These are phyloP conservation scores for Strobilomyces echinocephalus DNA, from an alignment of 768 basidiomycete species.

Conservation along the genomic window DNA sequence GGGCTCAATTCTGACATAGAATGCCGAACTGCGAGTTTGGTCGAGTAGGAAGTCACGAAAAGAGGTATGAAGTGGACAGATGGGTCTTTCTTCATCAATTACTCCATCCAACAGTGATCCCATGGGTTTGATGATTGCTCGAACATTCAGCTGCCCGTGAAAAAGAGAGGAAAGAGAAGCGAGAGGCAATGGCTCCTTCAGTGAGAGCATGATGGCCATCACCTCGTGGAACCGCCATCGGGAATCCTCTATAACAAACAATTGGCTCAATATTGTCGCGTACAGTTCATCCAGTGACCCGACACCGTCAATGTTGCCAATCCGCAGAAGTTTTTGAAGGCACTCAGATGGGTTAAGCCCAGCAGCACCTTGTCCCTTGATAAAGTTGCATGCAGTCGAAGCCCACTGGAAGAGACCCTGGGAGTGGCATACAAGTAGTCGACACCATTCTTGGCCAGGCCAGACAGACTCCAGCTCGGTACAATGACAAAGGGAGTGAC, in stretches of 20 bases:
- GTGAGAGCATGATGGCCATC: not conserved
- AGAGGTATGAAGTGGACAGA: not conserved
- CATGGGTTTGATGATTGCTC: not conserved
- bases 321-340: not conserved
- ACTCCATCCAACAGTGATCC: not conserved
- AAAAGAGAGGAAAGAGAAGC: not conserved
- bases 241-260: not conserved
- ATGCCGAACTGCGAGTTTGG: not conserved
- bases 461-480: not conserved
- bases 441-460: not conserved
- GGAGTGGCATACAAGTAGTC: not conserved
- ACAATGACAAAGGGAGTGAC: not conserved
- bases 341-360: not conserved
- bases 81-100: too few species aligned
- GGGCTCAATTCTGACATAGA: not conserved
- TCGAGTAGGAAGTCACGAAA: not conserved
- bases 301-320: not conserved
- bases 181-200: not conserved
- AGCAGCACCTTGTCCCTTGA: not conserved
- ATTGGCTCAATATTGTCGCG: not conserved
- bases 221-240: not conserved
- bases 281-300: not conserved
- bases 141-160: not conserved
- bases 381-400: slow-evolving; percentile 7
- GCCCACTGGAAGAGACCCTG: too few species aligned